Evolutionary conservation across 73 alveolate species (phyloP).

Genomic region (Breviolum minutum): DNA sequence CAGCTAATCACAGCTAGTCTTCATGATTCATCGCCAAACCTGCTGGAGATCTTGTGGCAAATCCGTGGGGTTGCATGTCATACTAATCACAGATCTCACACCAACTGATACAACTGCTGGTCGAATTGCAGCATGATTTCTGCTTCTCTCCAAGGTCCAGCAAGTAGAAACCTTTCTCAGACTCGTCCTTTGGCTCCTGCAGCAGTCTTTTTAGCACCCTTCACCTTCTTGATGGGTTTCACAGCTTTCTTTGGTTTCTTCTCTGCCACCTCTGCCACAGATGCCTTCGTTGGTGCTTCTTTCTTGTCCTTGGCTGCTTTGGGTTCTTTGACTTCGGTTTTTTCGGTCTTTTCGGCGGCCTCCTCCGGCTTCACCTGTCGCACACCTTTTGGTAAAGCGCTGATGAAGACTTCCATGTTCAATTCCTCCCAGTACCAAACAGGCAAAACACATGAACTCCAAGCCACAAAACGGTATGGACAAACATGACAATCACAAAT

Average conservation of each 20-base stretch:
- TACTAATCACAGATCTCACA: too few species aligned
- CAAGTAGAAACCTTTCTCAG: background rate
- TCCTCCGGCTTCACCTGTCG: slow-evolving; percentile 36
- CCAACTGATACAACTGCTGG: too few species aligned
- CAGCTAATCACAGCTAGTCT: too few species aligned
- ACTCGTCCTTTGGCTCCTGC: background rate
- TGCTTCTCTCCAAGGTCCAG: too few species aligned
- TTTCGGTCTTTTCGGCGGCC: background rate
- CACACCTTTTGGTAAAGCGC: slow-evolving; percentile 46
- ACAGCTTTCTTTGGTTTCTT: background rate
- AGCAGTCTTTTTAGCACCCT: background rate
- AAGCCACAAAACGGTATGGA: too few species aligned
- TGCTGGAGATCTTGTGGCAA: background rate
- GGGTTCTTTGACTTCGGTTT: background rate
- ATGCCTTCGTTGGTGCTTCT: background rate
- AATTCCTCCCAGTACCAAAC: background rate
- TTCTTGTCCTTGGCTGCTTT: background rate
- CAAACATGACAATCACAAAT: too few species aligned
- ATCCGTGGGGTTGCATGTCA: background rate
- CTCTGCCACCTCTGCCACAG: background rate
- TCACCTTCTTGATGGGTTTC: background rate
- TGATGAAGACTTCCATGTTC: slow-evolving; percentile 64
- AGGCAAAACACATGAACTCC: too few species aligned
- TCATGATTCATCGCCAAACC: too few species aligned
- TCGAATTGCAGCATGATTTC: too few species aligned